A percentile compares a stretch with the other conserved stretches of the same genome.
These are phyloP conservation scores for Zymoseptoria brevis DNA, from an alignment of 2,329 filamentous ascomycete genomes.

Conservation along the genomic window DNA sequence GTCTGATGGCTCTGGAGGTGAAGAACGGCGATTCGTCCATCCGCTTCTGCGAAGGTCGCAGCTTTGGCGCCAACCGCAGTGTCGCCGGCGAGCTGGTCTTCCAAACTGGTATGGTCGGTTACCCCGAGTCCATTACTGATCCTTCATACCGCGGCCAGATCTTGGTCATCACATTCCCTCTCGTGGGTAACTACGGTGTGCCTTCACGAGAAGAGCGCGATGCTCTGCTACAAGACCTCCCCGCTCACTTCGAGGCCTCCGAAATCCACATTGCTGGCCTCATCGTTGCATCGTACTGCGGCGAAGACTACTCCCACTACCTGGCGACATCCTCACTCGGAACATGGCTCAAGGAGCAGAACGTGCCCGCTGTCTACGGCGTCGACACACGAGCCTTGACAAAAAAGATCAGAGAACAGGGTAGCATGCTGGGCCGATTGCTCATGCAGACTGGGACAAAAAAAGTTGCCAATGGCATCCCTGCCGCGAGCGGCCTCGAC, in stretches of 20 bases:
- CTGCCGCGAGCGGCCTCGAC: constrained; percentile 18
- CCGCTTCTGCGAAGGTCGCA: constrained; percentile 76
- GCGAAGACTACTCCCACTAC: constrained; percentile 92
- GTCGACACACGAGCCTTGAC: constrained; percentile 91
- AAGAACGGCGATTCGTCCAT: constrained; percentile 64
- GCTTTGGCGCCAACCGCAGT: constrained; percentile 92
- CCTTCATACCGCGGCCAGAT: constrained; percentile 89
- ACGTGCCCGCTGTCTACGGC: constrained; percentile 86
- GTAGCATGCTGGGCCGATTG: constrained; percentile 92
- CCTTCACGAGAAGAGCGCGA: constrained; percentile 80
- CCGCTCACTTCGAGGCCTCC: constrained; percentile 85
- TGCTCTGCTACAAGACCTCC: constrained; percentile 73
- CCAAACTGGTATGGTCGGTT: constrained; percentile 98
- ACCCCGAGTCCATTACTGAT: constrained; percentile 86
- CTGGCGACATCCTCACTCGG: constrained; percentile 85
- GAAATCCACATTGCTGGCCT: constrained; percentile 92
- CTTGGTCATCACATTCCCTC: constrained; percentile 88
- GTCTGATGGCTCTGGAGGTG: constrained; percentile 72
- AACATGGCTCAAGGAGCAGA: constrained; percentile 93
- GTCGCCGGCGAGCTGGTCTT: constrained; percentile 96
- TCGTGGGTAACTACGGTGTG: constrained; percentile 96
- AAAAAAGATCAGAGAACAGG: constrained; percentile 86
- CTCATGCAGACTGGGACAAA: constrained; percentile 56
- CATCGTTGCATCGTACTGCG: constrained; percentile 82
- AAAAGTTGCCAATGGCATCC: constrained; percentile 30